Base-by-base conservation (phyloP, 2,329 filamentous ascomycete genomes). In the Aspergillus oerlinghausenensis region DNA sequence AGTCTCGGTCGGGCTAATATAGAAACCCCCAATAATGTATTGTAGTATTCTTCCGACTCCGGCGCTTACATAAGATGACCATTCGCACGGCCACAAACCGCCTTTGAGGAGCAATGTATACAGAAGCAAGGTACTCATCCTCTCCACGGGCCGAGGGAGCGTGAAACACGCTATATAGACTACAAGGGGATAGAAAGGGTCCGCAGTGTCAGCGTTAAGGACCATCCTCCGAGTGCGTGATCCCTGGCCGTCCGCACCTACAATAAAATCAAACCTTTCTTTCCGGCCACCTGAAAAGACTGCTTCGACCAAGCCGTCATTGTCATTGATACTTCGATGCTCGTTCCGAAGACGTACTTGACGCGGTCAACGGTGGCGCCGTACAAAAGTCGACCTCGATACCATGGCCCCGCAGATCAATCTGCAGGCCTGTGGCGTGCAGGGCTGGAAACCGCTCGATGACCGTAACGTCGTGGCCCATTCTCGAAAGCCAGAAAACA, bases 391-490 rank as follows among this genome's bases (percentile, higher is more conserved):
- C 62, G 64, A 11, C 75, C 9, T 80, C 71, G 48, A 85, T 75
- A 0, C 80, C 83, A 11, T 77, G 74, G 8, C 76, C 79, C 2
- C 81, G 78, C 0, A 86, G 67, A 62, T 86, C 83, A 3, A 86
- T 63, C 49, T 84, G 80, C 1, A 79, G 75, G 0, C 83, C 84
- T 0, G 71, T 70, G 1, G 72, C 67, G 1, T 83, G 78, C 0
- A 85, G 67, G 1, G n/a, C 52, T 0, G 75, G 65, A 50, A 67
- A 74, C 1, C 73, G 68, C 60, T 80, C 79, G 51, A 80, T 58
- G 8, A 80, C 65, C 2, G 76, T 79, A 43, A 79, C 67, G 11
- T 65, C 56, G 52, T 73, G 68, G 28, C 73, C 70, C n/a, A 69
- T 59, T 43, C 70, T 70, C 1, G 79, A 70, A 21, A 85, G 77